Conservation (phyloP, 257 asterid genomes). For the Cynanchum wilfordii region DNA sequence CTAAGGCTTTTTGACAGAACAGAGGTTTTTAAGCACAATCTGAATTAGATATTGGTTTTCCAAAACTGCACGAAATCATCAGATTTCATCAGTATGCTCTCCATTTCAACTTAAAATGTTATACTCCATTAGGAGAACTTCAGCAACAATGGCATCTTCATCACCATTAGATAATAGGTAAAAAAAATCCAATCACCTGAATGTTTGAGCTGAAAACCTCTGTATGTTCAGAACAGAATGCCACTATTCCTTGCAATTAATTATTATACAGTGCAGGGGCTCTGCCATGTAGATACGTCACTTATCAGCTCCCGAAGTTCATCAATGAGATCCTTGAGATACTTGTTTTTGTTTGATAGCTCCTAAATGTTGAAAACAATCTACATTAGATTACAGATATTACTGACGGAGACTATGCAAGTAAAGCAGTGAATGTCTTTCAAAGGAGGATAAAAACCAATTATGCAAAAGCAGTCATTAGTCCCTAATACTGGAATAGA, state of each 20-base stretch:
- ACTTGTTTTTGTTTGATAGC: conserved; percentile 53
- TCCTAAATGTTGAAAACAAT: conserved; percentile 37
- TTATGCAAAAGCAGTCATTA: background rate
- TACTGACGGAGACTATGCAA: background rate
- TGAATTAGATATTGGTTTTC: background rate
- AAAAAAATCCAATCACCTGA: background rate
- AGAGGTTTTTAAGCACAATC: background rate
- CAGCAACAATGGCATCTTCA: background rate
- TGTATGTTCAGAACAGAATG: background rate
- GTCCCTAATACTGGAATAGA: background rate
- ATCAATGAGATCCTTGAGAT: conserved; percentile 62
- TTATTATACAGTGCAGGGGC: conserved; percentile 66
- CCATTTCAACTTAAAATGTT: background rate
- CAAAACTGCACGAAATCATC: background rate
- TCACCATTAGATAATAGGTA: background rate
- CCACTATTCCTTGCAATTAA: background rate
- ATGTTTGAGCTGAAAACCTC: background rate
- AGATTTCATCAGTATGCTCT: background rate
- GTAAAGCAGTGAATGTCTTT: background rate
- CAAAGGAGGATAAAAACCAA: background rate
- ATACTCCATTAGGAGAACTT: background rate
- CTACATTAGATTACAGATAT: conserved; percentile 3
- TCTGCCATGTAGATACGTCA: conserved; percentile 83
- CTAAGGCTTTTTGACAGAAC: background rate
- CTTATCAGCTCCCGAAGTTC: conserved; percentile 63